These are phyloP conservation scores for Termitomyces sp. DNA, from an alignment of 768 basidiomycete species.

Conservation along the genomic window DNA sequence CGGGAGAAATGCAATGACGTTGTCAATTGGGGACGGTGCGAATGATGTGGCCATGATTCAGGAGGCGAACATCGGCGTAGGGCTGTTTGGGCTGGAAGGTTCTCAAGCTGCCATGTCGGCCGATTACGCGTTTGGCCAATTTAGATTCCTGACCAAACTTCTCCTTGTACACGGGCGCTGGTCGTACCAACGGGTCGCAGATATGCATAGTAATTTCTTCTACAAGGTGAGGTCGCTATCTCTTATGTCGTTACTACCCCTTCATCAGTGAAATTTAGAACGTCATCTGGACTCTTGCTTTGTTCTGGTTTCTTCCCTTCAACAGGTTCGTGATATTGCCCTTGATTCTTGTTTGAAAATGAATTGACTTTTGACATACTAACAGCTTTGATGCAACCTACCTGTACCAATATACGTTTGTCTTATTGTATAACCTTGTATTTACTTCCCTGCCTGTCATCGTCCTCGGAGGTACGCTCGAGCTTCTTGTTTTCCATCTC, in stretches of 20 bases:
- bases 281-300: slow-evolving; percentile 88
- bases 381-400: slow-evolving; percentile 90
- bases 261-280: slow-evolving; percentile 45
- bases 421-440: slow-evolving; percentile 85
- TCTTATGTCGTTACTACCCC: background rate
- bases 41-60: slow-evolving; percentile 99
- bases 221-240: slow-evolving; percentile 72
- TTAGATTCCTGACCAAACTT: slow-evolving; percentile 88
- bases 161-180: slow-evolving; percentile 94
- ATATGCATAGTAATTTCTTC: slow-evolving; percentile 98
- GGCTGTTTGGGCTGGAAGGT: slow-evolving; percentile 90
- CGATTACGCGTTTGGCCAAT: slow-evolving; percentile 97
- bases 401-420: slow-evolving; percentile 92
- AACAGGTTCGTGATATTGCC: slow-evolving; percentile 57
- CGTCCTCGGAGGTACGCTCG: slow-evolving; percentile 72
- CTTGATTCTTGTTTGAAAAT: slow-evolving; percentile 1
- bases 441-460: slow-evolving; percentile 96
- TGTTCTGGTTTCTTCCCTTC: slow-evolving; percentile 93
- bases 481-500: slow-evolving; percentile 1
- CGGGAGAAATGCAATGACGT: slow-evolving; percentile 91
- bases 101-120: slow-evolving; percentile 99
- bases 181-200: slow-evolving; percentile 95
- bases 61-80: slow-evolving; percentile 97
- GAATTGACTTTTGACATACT: slow-evolving; percentile 17
- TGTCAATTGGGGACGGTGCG: slow-evolving; percentile 96